Evolutionary conservation across 2,329 filamentous ascomycete genomes (phyloP).

Genomic region (Epichloe sibirici): DNA sequence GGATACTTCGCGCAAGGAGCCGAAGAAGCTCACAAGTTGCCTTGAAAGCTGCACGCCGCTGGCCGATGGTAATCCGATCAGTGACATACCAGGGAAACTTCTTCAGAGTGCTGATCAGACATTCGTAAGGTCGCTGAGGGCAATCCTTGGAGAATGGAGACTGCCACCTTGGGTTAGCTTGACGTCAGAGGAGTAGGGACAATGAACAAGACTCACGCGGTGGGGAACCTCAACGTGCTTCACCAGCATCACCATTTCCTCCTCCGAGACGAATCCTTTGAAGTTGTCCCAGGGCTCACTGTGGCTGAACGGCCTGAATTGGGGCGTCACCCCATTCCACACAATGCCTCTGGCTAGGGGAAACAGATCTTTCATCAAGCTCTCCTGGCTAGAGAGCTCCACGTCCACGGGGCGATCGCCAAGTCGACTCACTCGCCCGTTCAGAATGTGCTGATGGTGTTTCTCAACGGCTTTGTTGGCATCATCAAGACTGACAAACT

Average conservation of each 20-base stretch:
- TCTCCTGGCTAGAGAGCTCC: constrained; percentile 41
- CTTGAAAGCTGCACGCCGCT: constrained; percentile 41
- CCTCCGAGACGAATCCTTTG: constrained; percentile 46
- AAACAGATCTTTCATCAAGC: constrained; percentile 51
- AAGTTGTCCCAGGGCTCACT: constrained; percentile 39
- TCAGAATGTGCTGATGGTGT: constrained; percentile 26
- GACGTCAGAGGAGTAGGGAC: not conserved
- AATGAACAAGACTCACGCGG: constrained; percentile 36
- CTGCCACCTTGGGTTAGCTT: constrained; percentile 21
- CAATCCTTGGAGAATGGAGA: constrained; percentile 48
- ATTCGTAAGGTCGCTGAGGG: constrained; percentile 53
- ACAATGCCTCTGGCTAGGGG: constrained; percentile 39
- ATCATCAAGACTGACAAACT: constrained; percentile 40
- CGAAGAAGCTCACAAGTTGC: constrained; percentile 36
- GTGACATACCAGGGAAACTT: constrained; percentile 53
- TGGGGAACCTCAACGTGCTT: constrained; percentile 51
- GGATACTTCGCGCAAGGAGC: constrained; percentile 31
- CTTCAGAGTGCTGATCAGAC: constrained; percentile 48
- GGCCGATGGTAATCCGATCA: constrained; percentile 41
- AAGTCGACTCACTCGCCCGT: constrained; percentile 35
- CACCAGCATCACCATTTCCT: constrained; percentile 51
- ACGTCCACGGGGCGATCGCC: constrained; percentile 46
- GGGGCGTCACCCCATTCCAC: constrained; percentile 39
- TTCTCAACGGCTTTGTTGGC: constrained; percentile 40
- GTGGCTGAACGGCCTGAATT: constrained; percentile 21